phyloP scores from a whole-genome alignment of 2,329 filamentous ascomycete genomes.

The Bipolaris gigantea region DNA sequence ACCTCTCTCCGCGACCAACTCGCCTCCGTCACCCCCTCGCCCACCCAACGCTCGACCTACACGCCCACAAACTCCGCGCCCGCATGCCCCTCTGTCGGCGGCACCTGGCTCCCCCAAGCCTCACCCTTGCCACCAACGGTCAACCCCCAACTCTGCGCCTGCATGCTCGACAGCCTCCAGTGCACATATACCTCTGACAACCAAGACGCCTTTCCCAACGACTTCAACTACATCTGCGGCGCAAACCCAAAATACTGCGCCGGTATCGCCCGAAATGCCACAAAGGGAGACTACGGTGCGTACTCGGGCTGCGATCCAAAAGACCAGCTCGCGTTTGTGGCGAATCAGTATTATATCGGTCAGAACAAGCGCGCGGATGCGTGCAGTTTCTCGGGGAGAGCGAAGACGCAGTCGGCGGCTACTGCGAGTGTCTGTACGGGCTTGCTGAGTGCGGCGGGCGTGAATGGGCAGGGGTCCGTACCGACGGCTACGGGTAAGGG shows the following conservation, averaged over 20 bases:
- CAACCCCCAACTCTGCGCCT: constrained; percentile 77
- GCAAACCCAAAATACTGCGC: constrained; percentile 58
- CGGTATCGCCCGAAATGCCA: constrained; percentile 69
- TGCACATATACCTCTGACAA: constrained; percentile 70
- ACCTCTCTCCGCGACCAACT: constrained; percentile 70
- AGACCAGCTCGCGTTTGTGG: constrained; percentile 72
- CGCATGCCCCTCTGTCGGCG: constrained; percentile 68
- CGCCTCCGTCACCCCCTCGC: constrained; percentile 64
- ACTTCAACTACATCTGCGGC: constrained; percentile 77
- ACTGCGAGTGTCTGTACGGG: constrained; percentile 57
- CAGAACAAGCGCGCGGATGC: constrained; percentile 54
- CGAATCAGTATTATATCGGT: constrained; percentile 69
- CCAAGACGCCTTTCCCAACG: constrained; percentile 60
- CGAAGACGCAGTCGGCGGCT: constrained; percentile 55
- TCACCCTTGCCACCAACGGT: constrained; percentile 78
- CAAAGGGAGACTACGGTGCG: constrained; percentile 70
- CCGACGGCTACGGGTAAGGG: constrained; percentile 37
- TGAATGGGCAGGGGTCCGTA: constrained; percentile 59
- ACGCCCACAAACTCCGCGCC: constrained; percentile 67
- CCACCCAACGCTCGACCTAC: constrained; percentile 68
- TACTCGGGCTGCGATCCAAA: constrained; percentile 73
- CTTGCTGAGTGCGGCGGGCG: constrained; percentile 64
- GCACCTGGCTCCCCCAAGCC: constrained; percentile 68
- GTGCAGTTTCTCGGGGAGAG: constrained; percentile 72
- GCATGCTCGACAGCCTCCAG: constrained; percentile 73